Conservation (phyloP, 495 filamentous ascomycete genomes). For the Penicillium goetzii region DNA sequence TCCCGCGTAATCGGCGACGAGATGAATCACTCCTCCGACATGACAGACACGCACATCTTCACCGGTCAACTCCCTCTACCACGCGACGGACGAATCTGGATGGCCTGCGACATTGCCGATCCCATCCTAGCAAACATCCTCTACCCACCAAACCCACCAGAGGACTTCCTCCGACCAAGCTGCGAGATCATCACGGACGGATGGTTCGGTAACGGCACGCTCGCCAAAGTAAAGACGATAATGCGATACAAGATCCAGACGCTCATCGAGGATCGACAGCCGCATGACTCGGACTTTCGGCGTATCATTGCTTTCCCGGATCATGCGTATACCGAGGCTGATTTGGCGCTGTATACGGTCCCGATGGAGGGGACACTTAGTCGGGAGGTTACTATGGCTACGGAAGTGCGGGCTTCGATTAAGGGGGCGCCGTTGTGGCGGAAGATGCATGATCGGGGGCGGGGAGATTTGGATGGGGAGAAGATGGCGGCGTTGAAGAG, state of each 20-base stretch:
- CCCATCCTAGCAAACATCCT: constrained; percentile 29
- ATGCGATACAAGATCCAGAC: constrained; percentile 45
- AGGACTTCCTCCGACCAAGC: constrained; percentile 42
- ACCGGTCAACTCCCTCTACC: constrained; percentile 67
- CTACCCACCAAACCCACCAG: constrained; percentile 26
- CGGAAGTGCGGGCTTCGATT: constrained; percentile 44
- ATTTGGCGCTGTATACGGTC: constrained; percentile 37
- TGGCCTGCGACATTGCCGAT: constrained; percentile 92
- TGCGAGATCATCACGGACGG: constrained; percentile 70
- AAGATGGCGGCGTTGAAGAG: constrained; percentile 19
- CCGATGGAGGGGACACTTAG: constrained; percentile 31
- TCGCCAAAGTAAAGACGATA: constrained; percentile 55
- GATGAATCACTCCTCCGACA: constrained; percentile 19
- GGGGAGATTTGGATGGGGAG: constrained; percentile 30
- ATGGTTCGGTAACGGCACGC: constrained; percentile 86
- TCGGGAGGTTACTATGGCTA: constrained; percentile 41
- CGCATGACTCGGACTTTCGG: constrained; percentile 55
- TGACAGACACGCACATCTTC: constrained; percentile 69
- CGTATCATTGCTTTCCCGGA: constrained; percentile 51
- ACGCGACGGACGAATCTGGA: constrained; percentile 84
- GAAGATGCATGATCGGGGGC: constrained; percentile 35
- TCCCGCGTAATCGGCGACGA: constrained; percentile 24
- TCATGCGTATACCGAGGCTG: constrained; percentile 33
- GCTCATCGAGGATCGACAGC: constrained; percentile 44
- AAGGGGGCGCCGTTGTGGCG: constrained; percentile 45